phyloP scores from a whole-genome alignment of 202 grass and related monocot species.

The Cymbopogon flexuosus region DNA sequence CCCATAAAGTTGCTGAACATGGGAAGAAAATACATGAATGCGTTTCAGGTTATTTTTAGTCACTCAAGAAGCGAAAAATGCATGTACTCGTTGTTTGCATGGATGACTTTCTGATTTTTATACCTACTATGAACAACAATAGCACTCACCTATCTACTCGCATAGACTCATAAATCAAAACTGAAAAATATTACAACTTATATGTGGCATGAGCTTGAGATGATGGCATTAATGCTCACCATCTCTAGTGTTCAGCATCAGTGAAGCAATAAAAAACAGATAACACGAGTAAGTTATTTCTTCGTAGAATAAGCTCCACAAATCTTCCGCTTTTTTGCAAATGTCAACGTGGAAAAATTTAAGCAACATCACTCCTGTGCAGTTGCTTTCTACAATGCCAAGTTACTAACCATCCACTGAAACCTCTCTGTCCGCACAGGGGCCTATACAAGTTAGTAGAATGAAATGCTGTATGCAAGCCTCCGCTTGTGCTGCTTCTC shows the following conservation, averaged over 20 bases:
- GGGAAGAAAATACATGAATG: background rate
- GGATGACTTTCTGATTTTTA: background rate
- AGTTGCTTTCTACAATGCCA: background rate
- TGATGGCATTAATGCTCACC: background rate
- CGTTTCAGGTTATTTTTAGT: background rate
- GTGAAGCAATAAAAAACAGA: background rate
- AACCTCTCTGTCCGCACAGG: background rate
- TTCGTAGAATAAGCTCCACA: background rate
- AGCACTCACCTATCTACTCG: background rate
- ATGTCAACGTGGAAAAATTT: background rate
- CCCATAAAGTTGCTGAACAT: background rate
- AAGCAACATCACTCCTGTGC: background rate
- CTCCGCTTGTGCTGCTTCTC: conserved; percentile 88
- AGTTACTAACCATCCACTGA: background rate
- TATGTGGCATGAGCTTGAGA: background rate
- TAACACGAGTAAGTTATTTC: background rate
- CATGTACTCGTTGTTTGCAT: background rate
- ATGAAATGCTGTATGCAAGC: conserved; percentile 69
- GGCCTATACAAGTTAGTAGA: conserved; percentile 49
- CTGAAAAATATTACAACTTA: background rate
- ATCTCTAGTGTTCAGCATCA: background rate
- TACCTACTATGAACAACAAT: background rate
- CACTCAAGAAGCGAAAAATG: background rate
- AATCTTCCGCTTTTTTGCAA: background rate
- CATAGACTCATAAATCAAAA: background rate